Evolutionary conservation across 1,284 basidiomycete species (phyloP).

Genomic region (Retiboletus fuscus): DNA sequence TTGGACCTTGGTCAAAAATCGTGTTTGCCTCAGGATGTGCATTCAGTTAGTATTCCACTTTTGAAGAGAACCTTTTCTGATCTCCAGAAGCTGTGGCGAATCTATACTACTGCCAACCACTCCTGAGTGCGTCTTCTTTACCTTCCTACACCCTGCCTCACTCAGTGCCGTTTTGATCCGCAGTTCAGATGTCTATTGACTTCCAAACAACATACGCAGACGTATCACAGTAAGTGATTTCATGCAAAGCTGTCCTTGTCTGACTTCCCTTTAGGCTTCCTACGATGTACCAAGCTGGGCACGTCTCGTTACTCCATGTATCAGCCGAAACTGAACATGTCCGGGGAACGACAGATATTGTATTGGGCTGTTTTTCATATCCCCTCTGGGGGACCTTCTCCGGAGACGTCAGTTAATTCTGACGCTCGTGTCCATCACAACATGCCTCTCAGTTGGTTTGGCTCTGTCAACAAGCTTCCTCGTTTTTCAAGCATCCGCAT

Average conservation of each 20-base stretch:
- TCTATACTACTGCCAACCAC: conserved; percentile 79
- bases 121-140: conserved; percentile 60
- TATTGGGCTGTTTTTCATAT: conserved; percentile 68
- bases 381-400: conserved; percentile 74
- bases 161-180: not conserved
- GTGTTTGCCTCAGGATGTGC: conserved; percentile 35
- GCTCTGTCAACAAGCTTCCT: conserved; percentile 62
- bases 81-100: conserved; percentile 64
- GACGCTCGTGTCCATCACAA: conserved; percentile 58
- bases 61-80: conserved; percentile 17
- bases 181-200: conserved; percentile 65
- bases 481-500: conserved; percentile 65
- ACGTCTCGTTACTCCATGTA: conserved; percentile 18
- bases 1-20: conserved; percentile 33
- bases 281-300: conserved; percentile 64
- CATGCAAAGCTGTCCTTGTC: not conserved
- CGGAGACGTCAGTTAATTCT: conserved; percentile 69
- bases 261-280: conserved; percentile 54
- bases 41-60: conserved; percentile 31
- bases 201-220: conserved; percentile 68
- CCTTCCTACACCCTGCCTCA: conserved; percentile 12
- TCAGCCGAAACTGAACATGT: not conserved
- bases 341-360: conserved; percentile 58
- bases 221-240: conserved; percentile 60
- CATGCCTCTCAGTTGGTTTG: conserved; percentile 66